Base-by-base conservation (phyloP, 2,329 filamentous ascomycete species). In the Hypoxylon sp. region DNA sequence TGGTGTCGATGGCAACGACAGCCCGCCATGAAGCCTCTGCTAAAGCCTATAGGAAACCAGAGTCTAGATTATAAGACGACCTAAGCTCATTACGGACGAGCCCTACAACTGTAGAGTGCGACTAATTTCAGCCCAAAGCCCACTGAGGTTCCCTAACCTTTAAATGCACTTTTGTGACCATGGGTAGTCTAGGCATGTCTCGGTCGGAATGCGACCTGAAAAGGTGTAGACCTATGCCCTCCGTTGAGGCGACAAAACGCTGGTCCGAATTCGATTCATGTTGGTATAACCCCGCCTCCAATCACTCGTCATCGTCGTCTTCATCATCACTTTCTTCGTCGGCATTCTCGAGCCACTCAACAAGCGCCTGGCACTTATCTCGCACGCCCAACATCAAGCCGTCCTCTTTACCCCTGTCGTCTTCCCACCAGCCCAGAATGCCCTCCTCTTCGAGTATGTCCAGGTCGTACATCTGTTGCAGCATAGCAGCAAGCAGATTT, bases 371-470 rank as follows among this genome's bases (percentile, higher is more conserved):
- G 62, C 92, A 93, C 81, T 91, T 91, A 65, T 87, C 87, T 76
- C 90, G 90, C 14, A 97, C 87, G 52, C 81, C 85, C 63, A 80
- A 79, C 89, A 97, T 88, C 56, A 87, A 86, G 59, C 91, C 90
- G 12, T 84, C 88, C 59, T 88, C 89, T 23, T 81, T 85, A 5
- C 91, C 90, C 74, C 89, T 78, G 50, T 86, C 84, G 77, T 97
- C 91, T 19, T 84, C 87, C 94, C 94, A 98, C 96, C 96, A 99
- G 50, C 87, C 86, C 73, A 95, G 81, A 70, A 97, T 92, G 0
- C 91, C 94, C 43, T 97, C 94, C 74, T 97, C 93, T 76, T 97
- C 93, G 1, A 97, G 81, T 14, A 97, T 85, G 70, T 98, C 96
- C 51, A 91, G 80, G 70, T 91, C 88, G 76, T 97, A 96, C 54